Conservation (phyloP, 805 yeast genomes). For the Candida qinlingensis region DNA sequence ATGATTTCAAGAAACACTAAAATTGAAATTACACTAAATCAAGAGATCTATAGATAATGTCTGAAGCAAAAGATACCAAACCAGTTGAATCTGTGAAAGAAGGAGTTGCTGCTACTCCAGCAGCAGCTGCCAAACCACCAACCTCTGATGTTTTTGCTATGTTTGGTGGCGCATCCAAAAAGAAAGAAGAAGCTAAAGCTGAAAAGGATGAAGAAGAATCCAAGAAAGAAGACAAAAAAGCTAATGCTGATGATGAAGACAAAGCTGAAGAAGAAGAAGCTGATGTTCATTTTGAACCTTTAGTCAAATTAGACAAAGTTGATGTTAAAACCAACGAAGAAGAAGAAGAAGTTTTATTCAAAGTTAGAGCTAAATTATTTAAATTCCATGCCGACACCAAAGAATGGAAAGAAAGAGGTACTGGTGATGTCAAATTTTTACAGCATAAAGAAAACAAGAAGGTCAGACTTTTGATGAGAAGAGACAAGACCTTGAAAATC, state of each 20-base stretch:
- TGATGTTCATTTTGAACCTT: conserved; percentile 89
- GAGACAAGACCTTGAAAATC: conserved; percentile 96
- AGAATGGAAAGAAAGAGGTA: conserved; percentile 99
- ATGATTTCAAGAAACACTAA: not conserved
- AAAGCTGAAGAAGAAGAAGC: conserved; percentile 36
- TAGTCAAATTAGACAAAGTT: conserved; percentile 90
- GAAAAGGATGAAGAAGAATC: conserved; percentile 35
- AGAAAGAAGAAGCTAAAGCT: conserved; percentile 41
- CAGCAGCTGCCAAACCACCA: conserved; percentile 50
- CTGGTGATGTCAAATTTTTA: conserved; percentile 95
- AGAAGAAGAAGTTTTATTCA: conserved; percentile 74
- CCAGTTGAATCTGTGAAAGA: conserved; percentile 15
- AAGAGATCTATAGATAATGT: conserved; percentile 10
- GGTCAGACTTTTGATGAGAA: conserved; percentile 94
- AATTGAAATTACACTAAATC: not conserved
- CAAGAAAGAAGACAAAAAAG: conserved; percentile 30
- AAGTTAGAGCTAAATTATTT: conserved; percentile 93
- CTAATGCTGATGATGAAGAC: conserved; percentile 30
- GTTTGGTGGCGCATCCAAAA: conserved; percentile 89
- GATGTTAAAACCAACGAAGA: conserved; percentile 96
- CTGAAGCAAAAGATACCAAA: conserved; percentile 20
- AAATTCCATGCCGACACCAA: conserved; percentile 77
- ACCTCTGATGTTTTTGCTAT: conserved; percentile 82
- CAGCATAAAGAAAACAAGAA: conserved; percentile 79
- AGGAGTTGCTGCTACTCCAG: conserved; percentile 4